Conservation (phyloP, 176 grass and related monocot genomes). For the Musa itinerans region DNA sequence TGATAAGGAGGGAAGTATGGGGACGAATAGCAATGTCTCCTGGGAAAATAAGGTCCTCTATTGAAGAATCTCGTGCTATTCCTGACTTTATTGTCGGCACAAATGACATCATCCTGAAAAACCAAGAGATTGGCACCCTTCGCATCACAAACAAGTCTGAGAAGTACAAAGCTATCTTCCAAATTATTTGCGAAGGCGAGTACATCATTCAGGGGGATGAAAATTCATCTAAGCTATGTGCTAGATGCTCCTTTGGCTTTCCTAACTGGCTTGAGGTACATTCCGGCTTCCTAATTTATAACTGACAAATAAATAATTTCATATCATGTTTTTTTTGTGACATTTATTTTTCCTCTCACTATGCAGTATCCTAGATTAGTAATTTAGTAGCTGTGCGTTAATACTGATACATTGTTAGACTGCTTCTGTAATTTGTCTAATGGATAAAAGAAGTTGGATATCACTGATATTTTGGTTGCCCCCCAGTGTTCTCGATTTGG, state of each 20-base stretch:
- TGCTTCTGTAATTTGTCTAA: no score
- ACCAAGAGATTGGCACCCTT: conserved; percentile 58
- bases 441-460: no score
- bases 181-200: conserved; percentile 69
- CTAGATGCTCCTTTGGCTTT: conserved; percentile 82
- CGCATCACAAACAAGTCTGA: conserved; percentile 63
- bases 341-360: background rate
- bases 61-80: conserved; percentile 55
- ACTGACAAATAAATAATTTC: background rate
- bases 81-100: conserved; percentile 76
- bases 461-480: no score
- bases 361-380: no score
- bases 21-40: conserved; percentile 63
- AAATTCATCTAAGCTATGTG: conserved; percentile 44
- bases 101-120: conserved; percentile 52
- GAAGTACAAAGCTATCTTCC: conserved; percentile 58
- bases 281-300: background rate
- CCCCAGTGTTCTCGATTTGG: no score
- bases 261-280: conserved; percentile 90
- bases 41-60: conserved; percentile 49
- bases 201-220: conserved; percentile 45
- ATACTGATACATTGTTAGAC: no score
- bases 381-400: no score
- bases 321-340: background rate
- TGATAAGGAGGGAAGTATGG: conserved; percentile 74